Conservation (phyloP, 176 grass and related monocot genomes). For the Hordeum marinum region DNA sequence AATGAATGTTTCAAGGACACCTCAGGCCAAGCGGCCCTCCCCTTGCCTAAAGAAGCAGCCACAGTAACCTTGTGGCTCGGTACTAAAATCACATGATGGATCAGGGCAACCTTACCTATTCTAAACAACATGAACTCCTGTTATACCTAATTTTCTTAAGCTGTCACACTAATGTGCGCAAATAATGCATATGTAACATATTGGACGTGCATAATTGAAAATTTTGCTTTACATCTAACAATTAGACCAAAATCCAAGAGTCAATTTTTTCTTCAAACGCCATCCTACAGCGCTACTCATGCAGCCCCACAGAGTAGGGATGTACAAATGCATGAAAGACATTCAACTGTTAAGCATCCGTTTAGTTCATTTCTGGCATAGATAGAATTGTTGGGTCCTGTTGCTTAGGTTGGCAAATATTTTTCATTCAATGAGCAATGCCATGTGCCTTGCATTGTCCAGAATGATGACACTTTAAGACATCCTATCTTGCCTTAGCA, state of each 20-base stretch:
- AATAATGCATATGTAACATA: background rate
- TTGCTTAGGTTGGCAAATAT: background rate
- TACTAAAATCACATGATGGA: background rate
- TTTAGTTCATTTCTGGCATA: background rate
- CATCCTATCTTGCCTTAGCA: background rate
- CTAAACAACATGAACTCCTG: background rate
- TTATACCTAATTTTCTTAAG: background rate
- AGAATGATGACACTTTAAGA: background rate
- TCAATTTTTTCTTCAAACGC: background rate
- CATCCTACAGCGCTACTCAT: background rate
- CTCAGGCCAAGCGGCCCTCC: background rate
- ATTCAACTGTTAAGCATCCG: background rate
- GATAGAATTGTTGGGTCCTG: background rate
- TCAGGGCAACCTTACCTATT: background rate
- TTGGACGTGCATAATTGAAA: background rate
- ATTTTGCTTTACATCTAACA: background rate
- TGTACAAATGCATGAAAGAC: background rate
- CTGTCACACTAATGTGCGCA: background rate
- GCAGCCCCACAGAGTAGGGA: background rate
- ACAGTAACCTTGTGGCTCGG: background rate
- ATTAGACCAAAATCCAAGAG: constrained; percentile 9
- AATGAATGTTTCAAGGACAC: background rate
- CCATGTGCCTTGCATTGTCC: background rate
- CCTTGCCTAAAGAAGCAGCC: background rate
- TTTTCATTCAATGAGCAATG: background rate